A percentile compares a stretch with the other conserved stretches of the same genome.
Conservation (phyloP, 139 green algal species). For the Eudorina sp. region DNA sequence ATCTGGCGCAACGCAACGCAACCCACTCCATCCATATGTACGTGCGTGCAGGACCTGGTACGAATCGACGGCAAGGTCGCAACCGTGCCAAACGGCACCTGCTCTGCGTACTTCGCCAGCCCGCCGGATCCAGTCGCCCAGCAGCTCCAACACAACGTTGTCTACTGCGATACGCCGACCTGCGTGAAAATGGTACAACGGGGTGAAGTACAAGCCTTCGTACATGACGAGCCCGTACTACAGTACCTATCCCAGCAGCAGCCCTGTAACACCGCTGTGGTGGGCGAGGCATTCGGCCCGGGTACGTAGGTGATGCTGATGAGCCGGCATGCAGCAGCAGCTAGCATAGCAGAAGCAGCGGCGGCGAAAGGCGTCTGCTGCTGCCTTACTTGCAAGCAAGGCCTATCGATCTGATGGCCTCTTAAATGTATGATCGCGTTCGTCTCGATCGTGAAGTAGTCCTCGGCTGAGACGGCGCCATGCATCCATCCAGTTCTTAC, state of each 20-base stretch:
- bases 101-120: slow-evolving; percentile 33
- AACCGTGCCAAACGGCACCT: slow-evolving; percentile 34
- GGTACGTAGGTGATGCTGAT: neutral
- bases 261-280: slow-evolving; percentile 14
- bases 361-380: no score
- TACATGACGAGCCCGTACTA: slow-evolving; percentile 24
- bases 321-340: neutral
- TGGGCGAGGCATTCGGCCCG: slow-evolving; percentile 8
- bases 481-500: no score
- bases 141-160: neutral
- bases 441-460: no score
- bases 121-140: neutral
- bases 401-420: no score
- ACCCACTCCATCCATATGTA: no score
- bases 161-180: neutral
- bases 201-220: slow-evolving; percentile 4
- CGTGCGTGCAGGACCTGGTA: slow-evolving; percentile 12
- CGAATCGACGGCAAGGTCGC: neutral
- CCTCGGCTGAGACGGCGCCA: no score
- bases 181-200: neutral
- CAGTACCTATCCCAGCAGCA: neutral
- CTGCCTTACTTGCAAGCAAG: no score
- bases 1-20: no score
- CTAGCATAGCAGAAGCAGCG: no score
- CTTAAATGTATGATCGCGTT: no score